Evolutionary conservation across 1,284 basidiomycete genomes (phyloP), one percentile per base, ranked within the genome.

Genomic region (Melanopsichium pennsylvanicum): DNA sequence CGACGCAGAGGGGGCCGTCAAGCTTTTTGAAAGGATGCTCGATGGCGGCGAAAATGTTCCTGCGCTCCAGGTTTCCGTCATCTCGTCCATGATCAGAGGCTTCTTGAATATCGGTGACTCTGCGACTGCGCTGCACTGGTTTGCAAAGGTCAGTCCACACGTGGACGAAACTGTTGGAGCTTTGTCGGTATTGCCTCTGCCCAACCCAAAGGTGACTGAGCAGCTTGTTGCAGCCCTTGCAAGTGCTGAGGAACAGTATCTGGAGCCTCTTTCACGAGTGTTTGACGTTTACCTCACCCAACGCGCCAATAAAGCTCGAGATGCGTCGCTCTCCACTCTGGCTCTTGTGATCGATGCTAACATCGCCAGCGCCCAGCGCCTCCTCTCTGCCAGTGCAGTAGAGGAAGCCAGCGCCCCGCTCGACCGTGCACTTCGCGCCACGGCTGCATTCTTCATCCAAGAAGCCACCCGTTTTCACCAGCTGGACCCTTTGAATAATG

Each of bases 11-110:
- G 86, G 85, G 39, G 92, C 88, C 5, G 78, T 93, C 9, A 85
- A 81, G 16, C 81, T 94, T 3, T 83, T 95, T 39, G 88, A 91
- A 63, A 82, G 85, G 59, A 90, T 95, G 88, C 84, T 93, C 13
- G 25, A 59, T 8, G 58, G 57, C 12, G 56, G 66, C 9, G 52
- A 69, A 33, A 45, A 39, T 5, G 83, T 84, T 0, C 88, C 89
- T 1, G 84, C 87, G 2, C 82, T 86, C 0, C 84, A 86, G 1
- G 23, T 49, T 5, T 35, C 45, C 0, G 88, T 90, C 1, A 90
- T 88, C 76, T 85, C 85, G 4, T 83, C 85, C 1, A 85, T 92
- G 64, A 86, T 95, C 56, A 76, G 40, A 10, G 68, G 68, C 12
- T 70, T 82, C 55, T 44, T 79, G 12, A 42, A 66, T 32, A 26